A percentile compares a stretch with the other conserved stretches of the same genome.
Evolutionary conservation across 2,329 filamentous ascomycete species (phyloP).

Genomic region (Dryadomyces quercivorus): DNA sequence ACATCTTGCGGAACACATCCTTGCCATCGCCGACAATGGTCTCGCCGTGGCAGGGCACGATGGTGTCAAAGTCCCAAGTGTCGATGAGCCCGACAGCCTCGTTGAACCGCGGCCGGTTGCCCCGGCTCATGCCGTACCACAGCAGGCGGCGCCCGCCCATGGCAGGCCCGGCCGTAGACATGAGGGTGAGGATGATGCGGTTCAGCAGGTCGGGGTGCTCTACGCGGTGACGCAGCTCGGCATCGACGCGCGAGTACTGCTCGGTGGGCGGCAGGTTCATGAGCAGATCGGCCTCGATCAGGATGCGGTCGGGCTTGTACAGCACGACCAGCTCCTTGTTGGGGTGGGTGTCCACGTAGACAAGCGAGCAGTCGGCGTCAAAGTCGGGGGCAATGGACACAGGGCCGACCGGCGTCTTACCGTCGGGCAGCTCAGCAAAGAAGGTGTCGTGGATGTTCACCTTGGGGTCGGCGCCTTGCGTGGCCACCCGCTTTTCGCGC

Average conservation of each 20-base stretch:
- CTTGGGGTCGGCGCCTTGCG: slow-evolving; percentile 41
- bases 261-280: slow-evolving; percentile 86
- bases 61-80: slow-evolving; percentile 70
- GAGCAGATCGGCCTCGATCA: slow-evolving; percentile 82
- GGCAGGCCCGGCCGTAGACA: slow-evolving; percentile 52
- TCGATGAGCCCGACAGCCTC: slow-evolving; percentile 57
- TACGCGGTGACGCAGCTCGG: slow-evolving; percentile 17
- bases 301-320: slow-evolving; percentile 63
- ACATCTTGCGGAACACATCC: slow-evolving; percentile 62
- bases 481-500: slow-evolving; percentile 58
- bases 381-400: slow-evolving; percentile 61
- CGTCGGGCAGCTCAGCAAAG: slow-evolving; percentile 51
- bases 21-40: slow-evolving; percentile 65
- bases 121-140: slow-evolving; percentile 58
- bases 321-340: slow-evolving; percentile 85
- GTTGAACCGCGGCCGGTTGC: slow-evolving; percentile 56
- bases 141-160: slow-evolving; percentile 67
- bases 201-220: slow-evolving; percentile 27
- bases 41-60: slow-evolving; percentile 92
- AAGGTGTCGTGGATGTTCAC: slow-evolving; percentile 43
- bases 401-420: slow-evolving; percentile 28
- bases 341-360: slow-evolving; percentile 66
- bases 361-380: slow-evolving; percentile 72
- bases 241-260: slow-evolving; percentile 56
- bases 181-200: slow-evolving; percentile 36